phyloP scores from a whole-genome alignment of 257 asterid species.

The Cruciata laevipes region DNA sequence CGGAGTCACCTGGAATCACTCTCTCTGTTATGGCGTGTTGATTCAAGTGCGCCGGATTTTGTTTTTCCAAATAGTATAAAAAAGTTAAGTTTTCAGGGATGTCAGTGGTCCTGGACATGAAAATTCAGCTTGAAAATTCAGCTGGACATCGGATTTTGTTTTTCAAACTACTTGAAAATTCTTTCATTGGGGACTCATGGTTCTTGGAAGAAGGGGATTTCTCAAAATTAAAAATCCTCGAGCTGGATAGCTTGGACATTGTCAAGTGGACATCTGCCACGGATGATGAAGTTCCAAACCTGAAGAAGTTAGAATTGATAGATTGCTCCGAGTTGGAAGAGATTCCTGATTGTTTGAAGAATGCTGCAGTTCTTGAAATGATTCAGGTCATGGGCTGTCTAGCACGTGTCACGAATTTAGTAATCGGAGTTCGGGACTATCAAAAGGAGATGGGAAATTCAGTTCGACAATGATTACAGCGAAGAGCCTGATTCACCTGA shows the following conservation, averaged over 20 bases:
- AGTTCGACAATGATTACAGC: too few relatives aligned
- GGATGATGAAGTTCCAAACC: background rate
- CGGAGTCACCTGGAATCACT: background rate
- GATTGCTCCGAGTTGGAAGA: background rate
- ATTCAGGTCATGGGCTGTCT: background rate
- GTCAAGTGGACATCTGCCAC: conserved; percentile 11
- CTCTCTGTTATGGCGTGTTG: background rate
- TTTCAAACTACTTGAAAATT: background rate
- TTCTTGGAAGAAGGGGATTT: background rate
- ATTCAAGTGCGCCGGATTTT: background rate
- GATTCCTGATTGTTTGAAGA: background rate
- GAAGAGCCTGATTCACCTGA: too few relatives aligned
- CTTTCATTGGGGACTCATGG: conserved; percentile 5
- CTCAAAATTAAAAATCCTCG: too few relatives aligned
- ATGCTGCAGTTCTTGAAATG: background rate
- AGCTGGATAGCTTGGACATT: background rate
- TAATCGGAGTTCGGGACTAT: background rate
- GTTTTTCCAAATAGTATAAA: background rate
- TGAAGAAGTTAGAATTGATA: background rate
- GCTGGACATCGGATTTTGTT: background rate
- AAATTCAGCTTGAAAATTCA: background rate
- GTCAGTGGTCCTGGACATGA: background rate
- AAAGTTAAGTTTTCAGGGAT: background rate
- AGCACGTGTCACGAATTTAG: background rate
- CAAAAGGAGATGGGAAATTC: background rate